Base-by-base conservation (phyloP, 768 basidiomycete species). In the Amanita thiersii region DNA sequence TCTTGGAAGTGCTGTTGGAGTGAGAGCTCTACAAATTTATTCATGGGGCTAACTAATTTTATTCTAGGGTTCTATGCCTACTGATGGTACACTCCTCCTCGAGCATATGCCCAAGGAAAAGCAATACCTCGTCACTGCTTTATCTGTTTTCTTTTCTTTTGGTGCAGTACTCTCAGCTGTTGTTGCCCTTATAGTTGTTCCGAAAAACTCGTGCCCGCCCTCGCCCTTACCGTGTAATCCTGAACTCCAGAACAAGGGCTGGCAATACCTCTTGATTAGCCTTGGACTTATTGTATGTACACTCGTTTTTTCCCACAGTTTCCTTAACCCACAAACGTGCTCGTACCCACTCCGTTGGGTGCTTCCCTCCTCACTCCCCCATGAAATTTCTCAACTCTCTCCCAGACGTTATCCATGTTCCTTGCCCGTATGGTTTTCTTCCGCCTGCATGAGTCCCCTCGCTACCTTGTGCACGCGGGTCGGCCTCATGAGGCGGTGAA, bases 91-190 rank as follows among this genome's bases (percentile, higher is more conserved):
- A 0, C 76, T 94, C 3, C 73, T 91, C 17, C 70, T 91, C 6
- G 94, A 99, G 53, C 91, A 96, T 52, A 80, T 97, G 68, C 94
- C 94, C 2, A 79, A 82, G 49, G 76, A 77, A n/a, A 90, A 92
- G 49, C 81, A 91, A 52, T 91, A 94, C 56, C 75, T 98, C 21
- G 81, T 97, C 40, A 94, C 90, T 0, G 85, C 83, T 0, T 73
- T 96, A 17, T 91, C 90, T 3, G 76, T 92, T n/a, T 98, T 97
- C 68, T 97, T 97, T 69, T 92, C 90, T 4, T 62, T 96, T 28
- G 94, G 94, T 34, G 81, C 93, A 0, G 88, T 98, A 31, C 58
- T 96, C 3, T 69, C 90, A 1, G 89, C 92, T 0, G 56, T 90
- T 7, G 77, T 93, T 25, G 89, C 80, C 26, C 73, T 93, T 24